Conservation (phyloP, 225 moss, liverwort and hornwort species). For the Straminergon stramineum region DNA sequence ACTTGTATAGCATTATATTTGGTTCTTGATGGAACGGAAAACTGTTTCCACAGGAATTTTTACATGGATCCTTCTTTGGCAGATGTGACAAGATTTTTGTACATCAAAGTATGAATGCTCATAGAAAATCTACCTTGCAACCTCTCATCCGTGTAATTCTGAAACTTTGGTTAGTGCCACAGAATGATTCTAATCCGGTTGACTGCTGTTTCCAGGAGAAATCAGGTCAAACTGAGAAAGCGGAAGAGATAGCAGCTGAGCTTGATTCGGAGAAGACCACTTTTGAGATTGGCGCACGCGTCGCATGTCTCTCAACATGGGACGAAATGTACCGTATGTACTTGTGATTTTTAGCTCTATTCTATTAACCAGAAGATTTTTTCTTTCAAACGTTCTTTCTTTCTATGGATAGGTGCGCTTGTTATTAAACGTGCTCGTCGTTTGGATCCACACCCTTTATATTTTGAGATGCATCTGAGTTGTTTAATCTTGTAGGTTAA, state of each 20-base stretch:
- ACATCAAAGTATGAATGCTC: neutral
- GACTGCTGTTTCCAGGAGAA: conserved; percentile 24
- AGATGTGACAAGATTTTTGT: neutral
- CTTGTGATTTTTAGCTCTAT: neutral
- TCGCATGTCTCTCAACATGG: conserved; percentile 91
- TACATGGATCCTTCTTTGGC: neutral
- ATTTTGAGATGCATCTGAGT: neutral
- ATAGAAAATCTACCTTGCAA: neutral
- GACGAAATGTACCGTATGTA: conserved; percentile 82
- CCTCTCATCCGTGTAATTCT: neutral
- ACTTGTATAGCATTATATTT: neutral
- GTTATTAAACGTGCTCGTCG: neutral
- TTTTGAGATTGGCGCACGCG: conserved; percentile 65
- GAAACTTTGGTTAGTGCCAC: neutral
- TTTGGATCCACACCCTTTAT: neutral
- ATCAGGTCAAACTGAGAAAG: conserved; percentile 41
- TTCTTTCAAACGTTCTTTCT: neutral
- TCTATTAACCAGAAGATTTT: neutral
- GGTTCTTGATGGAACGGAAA: neutral
- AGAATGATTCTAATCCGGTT: neutral
- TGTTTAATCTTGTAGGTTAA: neutral
- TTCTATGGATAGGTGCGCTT: neutral
- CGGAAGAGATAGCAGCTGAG: conserved; percentile 46
- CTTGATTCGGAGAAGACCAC: conserved; percentile 42
- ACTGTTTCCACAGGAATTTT: neutral